Evolutionary conservation across 2,329 filamentous ascomycete species (phyloP).

Genomic region (Dothistroma septosporum): DNA sequence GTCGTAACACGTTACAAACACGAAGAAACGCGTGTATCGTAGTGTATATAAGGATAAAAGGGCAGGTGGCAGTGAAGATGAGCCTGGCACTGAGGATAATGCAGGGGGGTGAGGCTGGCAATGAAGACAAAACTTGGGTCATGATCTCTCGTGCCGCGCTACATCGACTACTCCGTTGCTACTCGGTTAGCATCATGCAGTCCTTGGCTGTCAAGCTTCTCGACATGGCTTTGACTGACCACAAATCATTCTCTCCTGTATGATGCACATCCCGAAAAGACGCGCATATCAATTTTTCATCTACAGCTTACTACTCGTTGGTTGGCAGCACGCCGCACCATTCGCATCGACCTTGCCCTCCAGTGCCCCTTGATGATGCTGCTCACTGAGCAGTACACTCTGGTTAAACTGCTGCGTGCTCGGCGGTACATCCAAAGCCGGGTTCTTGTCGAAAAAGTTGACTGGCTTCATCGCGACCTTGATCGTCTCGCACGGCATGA

Average conservation of each 20-base stretch:
- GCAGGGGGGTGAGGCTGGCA: too few relatives aligned
- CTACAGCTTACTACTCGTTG: constrained; percentile 4
- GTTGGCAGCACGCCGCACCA: constrained; percentile 8
- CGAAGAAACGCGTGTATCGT: too few relatives aligned
- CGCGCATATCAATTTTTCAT: not conserved
- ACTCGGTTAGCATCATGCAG: too few relatives aligned
- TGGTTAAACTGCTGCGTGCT: constrained; percentile 14
- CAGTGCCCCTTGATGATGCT: constrained; percentile 8
- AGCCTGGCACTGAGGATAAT: too few relatives aligned
- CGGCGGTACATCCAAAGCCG: constrained; percentile 54
- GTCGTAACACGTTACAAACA: too few relatives aligned
- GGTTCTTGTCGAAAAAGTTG: constrained; percentile 58
- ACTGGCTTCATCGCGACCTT: constrained; percentile 56
- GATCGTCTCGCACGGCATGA: constrained; percentile 57
- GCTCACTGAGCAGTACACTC: constrained; percentile 8
- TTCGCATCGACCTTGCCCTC: constrained; percentile 4
- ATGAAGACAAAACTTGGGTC: too few relatives aligned
- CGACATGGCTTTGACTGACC: too few relatives aligned
- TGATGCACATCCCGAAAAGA: not conserved
- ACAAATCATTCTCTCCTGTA: too few relatives aligned
- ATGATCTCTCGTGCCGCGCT: not conserved
- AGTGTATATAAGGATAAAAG: too few relatives aligned
- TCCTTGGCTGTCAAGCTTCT: too few relatives aligned
- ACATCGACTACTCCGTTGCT: too few relatives aligned
- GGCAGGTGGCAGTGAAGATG: too few relatives aligned